Evolutionary conservation across 176 grass and related monocot species (phyloP), one percentile per base, ranked within the genome.

Genomic region (maize (Zea mays)): DNA sequence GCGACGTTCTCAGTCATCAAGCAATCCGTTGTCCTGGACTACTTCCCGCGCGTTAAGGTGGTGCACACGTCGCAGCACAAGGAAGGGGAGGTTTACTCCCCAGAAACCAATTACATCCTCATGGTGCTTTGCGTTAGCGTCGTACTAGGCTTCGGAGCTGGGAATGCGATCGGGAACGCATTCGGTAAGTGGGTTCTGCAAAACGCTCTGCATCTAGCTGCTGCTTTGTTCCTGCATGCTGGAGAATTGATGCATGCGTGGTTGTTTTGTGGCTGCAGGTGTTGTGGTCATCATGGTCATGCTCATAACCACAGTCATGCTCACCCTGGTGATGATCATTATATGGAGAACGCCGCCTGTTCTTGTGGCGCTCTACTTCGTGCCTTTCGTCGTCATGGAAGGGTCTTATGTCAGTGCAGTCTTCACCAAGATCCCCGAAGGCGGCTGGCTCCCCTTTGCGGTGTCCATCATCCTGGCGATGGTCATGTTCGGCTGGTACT

Each of bases 1-100:
- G 93, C 90, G 21, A 93, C 87, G 17, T 91, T 97, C 80, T 97
- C 93, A 51, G 90, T 93, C n/a, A 97, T 97, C 57, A 97, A 93
- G 13, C 90, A 97, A 83, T 87, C 90, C 7, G 93, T 97, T 61
- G 90, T 87, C 39, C 71, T 93, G 8, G 90, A 86, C 43, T 97
- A 89, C 63, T 97, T 93, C 71, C 90, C 88, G 0, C 90, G 88
- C 72, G 93, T 97, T 17, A 97, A 93, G 84, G 90, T 97, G 77
- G 83, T 97, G 42, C 93, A 93, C 81, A 97, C 93, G 5, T 93
- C 87, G 3, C 65, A 91, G 70, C 47, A 90, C 67, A 88, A 91
- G 62, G 90, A 93, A 90, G 93, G 93, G 41, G 84, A 97, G 65
- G 93, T 97, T 75, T 93, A 97, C 77, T 97, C 90, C 4, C 93